Evolutionary conservation across 345 rosid genomes (phyloP).

Genomic region (Tarenaya hassleriana): DNA sequence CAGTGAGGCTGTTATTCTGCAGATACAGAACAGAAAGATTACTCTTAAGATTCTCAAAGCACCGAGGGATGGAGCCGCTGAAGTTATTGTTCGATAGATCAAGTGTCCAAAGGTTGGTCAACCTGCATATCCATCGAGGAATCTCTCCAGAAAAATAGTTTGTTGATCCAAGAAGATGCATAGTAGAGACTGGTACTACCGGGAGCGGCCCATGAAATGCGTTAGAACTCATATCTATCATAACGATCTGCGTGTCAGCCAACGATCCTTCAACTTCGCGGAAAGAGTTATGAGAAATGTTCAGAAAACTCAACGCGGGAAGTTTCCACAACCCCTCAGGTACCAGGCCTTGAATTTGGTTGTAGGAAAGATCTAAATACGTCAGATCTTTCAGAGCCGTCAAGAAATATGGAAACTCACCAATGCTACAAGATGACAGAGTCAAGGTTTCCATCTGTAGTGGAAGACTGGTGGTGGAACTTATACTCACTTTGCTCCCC

Average conservation of each 20-base stretch:
- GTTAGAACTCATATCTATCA: conserved; percentile 24
- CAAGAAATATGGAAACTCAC: conserved; percentile 24
- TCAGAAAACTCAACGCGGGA: background rate
- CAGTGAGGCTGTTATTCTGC: conserved; percentile 22
- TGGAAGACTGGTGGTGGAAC: background rate
- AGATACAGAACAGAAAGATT: conserved; percentile 12
- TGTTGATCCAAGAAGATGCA: background rate
- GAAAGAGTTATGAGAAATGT: conserved; percentile 16
- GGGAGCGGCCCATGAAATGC: background rate
- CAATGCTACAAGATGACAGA: conserved; percentile 12
- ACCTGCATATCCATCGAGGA: conserved; percentile 4
- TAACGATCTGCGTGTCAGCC: background rate
- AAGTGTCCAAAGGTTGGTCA: background rate
- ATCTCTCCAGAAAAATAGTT: conserved; percentile 18
- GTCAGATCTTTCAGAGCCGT: background rate
- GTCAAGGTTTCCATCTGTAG: background rate
- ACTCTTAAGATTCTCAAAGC: conserved; percentile 10
- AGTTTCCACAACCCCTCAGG: conserved; percentile 17
- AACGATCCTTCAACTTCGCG: conserved; percentile 9
- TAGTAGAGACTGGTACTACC: background rate
- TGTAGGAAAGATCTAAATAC: conserved; percentile 15
- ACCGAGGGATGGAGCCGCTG: conserved; percentile 23
- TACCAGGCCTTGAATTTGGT: conserved; percentile 22
- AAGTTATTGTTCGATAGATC: conserved; percentile 30
- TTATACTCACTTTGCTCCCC: background rate